Evolutionary conservation across 306 rosid species (phyloP).

Genomic region (Crotalaria pallida): DNA sequence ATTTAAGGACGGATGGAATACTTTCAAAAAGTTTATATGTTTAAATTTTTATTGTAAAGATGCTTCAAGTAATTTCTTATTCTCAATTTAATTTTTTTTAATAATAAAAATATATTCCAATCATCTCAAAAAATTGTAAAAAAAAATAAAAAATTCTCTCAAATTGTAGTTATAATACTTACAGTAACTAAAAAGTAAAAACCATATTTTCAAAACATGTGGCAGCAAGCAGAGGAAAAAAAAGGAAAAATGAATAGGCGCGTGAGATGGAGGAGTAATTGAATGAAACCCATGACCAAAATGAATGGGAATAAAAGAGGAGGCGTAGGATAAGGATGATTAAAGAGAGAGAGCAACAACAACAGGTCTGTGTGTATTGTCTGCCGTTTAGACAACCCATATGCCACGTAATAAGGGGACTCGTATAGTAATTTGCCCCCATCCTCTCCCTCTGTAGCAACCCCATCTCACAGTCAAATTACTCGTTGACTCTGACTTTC

Average conservation of each 20-base stretch:
- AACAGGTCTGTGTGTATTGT: neutral
- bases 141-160: no score
- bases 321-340: slow-evolving; percentile 41
- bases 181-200: no score
- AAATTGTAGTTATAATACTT: no score
- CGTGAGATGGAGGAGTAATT: neutral
- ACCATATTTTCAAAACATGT: no score
- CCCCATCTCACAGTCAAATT: slow-evolving; percentile 48
- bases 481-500: slow-evolving; percentile 42
- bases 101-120: no score
- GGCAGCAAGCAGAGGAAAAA: no score
- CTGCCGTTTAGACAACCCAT: slow-evolving; percentile 39
- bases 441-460: neutral
- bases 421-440: slow-evolving; percentile 26
- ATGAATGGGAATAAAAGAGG: slow-evolving; percentile 23
- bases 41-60: no score
- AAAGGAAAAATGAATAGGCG: neutral
- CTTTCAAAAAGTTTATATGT: no score
- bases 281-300: neutral
- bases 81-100: no score
- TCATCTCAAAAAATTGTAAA: no score
- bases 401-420: slow-evolving; percentile 69
- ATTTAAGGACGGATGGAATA: no score
- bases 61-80: no score
- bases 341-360: slow-evolving; percentile 18